Percentiles rank a stretch among this genome's conserved stretches.
phyloP scores from a whole-genome alignment of 768 basidiomycete genomes.

The Rhodocollybia butyracea region DNA sequence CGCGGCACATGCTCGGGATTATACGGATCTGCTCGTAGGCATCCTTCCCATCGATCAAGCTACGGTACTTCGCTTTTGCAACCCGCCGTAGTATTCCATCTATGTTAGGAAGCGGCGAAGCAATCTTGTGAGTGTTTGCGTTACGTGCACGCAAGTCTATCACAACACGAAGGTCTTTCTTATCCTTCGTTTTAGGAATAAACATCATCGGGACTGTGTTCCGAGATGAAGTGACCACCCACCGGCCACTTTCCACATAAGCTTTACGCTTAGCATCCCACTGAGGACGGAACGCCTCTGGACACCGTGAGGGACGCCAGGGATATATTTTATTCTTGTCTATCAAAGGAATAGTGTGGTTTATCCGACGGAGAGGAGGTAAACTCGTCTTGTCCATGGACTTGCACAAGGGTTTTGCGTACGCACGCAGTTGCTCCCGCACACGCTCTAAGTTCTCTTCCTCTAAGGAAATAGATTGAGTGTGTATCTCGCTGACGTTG shows the following conservation, averaged over 20 bases:
- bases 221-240: constrained; percentile 19
- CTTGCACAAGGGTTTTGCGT: constrained; percentile 14
- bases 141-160: constrained; percentile 27
- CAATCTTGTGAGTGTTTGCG: constrained; percentile 24
- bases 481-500: too few relatives aligned
- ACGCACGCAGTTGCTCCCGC: constrained; percentile 10
- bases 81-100: too few relatives aligned
- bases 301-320: constrained; percentile 34
- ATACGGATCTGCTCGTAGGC: constrained; percentile 39
- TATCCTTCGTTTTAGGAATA: constrained; percentile 19
- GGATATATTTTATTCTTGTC: constrained; percentile 26
- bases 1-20: constrained; percentile 21
- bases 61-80: too few relatives aligned
- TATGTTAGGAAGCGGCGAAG: constrained; percentile 14
- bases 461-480: too few relatives aligned
- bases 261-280: constrained; percentile 26
- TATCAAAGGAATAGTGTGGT: constrained; percentile 35
- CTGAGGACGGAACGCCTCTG: constrained; percentile 29
- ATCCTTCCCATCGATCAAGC: too few relatives aligned
- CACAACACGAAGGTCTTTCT: constrained; percentile 18
- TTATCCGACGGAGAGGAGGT: constrained; percentile 25
- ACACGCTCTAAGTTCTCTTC: constrained; percentile 3
- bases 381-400: constrained; percentile 12
- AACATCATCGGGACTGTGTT: constrained; percentile 27
- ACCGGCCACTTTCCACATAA: constrained; percentile 23